These are phyloP conservation scores for Hypoxylon sp. DNA, from an alignment of 2,329 filamentous ascomycete species.

Conservation along the genomic window DNA sequence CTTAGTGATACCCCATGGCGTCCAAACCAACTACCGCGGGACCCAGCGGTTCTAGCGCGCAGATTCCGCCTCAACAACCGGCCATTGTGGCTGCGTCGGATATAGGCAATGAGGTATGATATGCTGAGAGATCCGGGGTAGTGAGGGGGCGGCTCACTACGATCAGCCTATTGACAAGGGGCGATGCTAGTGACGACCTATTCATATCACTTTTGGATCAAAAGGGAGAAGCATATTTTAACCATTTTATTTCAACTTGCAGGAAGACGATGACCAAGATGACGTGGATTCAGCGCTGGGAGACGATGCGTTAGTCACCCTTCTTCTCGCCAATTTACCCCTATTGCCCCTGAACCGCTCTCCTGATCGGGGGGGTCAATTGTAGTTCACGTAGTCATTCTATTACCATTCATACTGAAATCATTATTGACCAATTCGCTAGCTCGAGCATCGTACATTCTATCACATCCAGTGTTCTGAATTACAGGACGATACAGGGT, in stretches of 20 bases:
- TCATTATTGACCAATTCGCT: slow-evolving; percentile 13
- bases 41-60: slow-evolving; percentile 21
- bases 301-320: slow-evolving; percentile 48
- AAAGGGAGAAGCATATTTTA: slow-evolving; percentile 19
- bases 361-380: neutral
- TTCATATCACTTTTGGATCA: neutral
- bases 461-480: slow-evolving; percentile 51
- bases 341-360: neutral
- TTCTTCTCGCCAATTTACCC: slow-evolving; percentile 5
- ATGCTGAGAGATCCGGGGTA: neutral
- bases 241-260: slow-evolving; percentile 16
- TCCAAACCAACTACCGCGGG: slow-evolving; percentile 31
- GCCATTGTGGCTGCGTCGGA: slow-evolving; percentile 35
- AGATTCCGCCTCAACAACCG: slow-evolving; percentile 26
- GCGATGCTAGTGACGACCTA: slow-evolving; percentile 1
- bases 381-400: neutral
- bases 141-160: slow-evolving; percentile 8
- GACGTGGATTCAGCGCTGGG: slow-evolving; percentile 51
- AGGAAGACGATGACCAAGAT: slow-evolving; percentile 41
- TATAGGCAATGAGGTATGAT: slow-evolving; percentile 38
- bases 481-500: slow-evolving; percentile 52
- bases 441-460: slow-evolving; percentile 50
- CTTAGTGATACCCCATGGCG: slow-evolving; percentile 35
- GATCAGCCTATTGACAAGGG: slow-evolving; percentile 21
- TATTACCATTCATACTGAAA: neutral